Evolutionary conservation across 2,329 filamentous ascomycete species (phyloP).

Genomic region (Basipetospora chlamydospora): DNA sequence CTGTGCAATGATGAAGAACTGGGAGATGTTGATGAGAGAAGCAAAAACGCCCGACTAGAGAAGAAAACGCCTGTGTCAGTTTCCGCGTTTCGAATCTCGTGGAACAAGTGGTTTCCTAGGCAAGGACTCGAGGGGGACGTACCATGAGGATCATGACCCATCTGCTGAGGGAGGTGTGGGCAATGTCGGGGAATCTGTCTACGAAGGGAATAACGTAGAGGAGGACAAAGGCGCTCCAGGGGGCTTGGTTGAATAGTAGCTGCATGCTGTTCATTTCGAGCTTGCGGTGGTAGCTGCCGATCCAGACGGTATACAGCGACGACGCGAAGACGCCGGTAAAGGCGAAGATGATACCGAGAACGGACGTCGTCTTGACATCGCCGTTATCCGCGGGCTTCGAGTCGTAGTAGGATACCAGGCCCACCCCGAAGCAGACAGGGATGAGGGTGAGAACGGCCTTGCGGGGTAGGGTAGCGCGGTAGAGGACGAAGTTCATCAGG

Average conservation of each 20-base stretch:
- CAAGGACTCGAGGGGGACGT: slow-evolving; percentile 4
- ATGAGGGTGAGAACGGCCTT: slow-evolving; percentile 39
- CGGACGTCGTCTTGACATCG: slow-evolving; percentile 38
- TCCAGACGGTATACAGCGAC: slow-evolving; percentile 56
- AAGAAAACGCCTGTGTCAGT: slow-evolving; percentile 8
- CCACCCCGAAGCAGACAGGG: slow-evolving; percentile 50
- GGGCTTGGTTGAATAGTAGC: slow-evolving; percentile 53
- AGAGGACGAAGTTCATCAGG: slow-evolving; percentile 48
- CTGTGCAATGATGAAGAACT: slow-evolving; percentile 48
- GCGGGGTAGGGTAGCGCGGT: slow-evolving; percentile 38
- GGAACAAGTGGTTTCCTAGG: too few relatives aligned
- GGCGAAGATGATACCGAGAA: slow-evolving; percentile 48
- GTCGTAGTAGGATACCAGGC: slow-evolving; percentile 54
- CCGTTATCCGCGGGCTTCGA: slow-evolving; percentile 33
- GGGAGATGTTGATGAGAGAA: slow-evolving; percentile 49
- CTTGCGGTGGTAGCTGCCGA: slow-evolving; percentile 49
- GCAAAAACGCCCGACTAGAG: slow-evolving; percentile 47
- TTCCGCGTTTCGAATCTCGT: neutral
- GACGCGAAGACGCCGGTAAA: slow-evolving; percentile 49
- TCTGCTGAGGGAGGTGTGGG: slow-evolving; percentile 30
- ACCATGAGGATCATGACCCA: slow-evolving; percentile 48
- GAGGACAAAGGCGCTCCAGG: slow-evolving; percentile 45
- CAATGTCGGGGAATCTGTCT: slow-evolving; percentile 46
- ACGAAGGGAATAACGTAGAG: slow-evolving; percentile 52
- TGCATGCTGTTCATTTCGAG: slow-evolving; percentile 55